Evolutionary conservation across 2,329 filamentous ascomycete species (phyloP).

Genomic region (Curvularia sp.): DNA sequence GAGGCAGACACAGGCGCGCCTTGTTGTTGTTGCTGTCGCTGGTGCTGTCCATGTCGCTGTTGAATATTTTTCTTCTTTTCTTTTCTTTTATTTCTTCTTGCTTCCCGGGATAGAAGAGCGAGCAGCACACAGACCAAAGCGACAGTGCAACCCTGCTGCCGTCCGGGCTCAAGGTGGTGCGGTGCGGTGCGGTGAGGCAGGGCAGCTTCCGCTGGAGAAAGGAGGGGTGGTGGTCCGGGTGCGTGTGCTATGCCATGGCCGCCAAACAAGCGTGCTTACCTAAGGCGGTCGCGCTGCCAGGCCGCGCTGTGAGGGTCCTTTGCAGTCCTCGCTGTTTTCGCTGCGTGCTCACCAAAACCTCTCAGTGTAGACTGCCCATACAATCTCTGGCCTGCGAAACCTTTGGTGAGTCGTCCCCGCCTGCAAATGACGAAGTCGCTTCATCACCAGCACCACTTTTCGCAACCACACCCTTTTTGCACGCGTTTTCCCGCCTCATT

Average conservation of each 20-base stretch:
- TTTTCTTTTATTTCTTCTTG: no score
- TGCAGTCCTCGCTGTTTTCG: constrained; percentile 16
- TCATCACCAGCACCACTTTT: constrained; percentile 31
- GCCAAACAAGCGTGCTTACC: constrained; percentile 26
- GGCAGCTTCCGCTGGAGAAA: constrained; percentile 22
- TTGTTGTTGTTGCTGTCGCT: neutral
- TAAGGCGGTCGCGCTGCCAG: constrained; percentile 4
- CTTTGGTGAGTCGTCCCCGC: constrained; percentile 48
- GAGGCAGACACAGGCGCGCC: neutral
- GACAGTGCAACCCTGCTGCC: constrained; percentile 3
- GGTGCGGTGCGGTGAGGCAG: constrained; percentile 24
- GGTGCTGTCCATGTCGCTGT: neutral
- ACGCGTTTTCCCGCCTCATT: constrained; percentile 44
- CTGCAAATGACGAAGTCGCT: constrained; percentile 27
- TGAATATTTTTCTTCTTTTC: no score
- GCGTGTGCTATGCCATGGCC: constrained; percentile 20
- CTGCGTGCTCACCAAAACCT: constrained; percentile 12
- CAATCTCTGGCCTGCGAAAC: constrained; percentile 37
- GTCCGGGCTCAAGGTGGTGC: constrained; percentile 14
- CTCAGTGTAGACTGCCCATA: constrained; percentile 25
- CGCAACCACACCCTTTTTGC: constrained; percentile 40
- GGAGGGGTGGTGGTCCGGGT: constrained; percentile 23
- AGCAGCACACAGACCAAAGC: neutral
- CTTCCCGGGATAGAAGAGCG: no score
- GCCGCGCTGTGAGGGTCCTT: constrained; percentile 10